Evolutionary conservation across 106 monocot genomes (phyloP).

Genomic region (Dioscorea alata): DNA sequence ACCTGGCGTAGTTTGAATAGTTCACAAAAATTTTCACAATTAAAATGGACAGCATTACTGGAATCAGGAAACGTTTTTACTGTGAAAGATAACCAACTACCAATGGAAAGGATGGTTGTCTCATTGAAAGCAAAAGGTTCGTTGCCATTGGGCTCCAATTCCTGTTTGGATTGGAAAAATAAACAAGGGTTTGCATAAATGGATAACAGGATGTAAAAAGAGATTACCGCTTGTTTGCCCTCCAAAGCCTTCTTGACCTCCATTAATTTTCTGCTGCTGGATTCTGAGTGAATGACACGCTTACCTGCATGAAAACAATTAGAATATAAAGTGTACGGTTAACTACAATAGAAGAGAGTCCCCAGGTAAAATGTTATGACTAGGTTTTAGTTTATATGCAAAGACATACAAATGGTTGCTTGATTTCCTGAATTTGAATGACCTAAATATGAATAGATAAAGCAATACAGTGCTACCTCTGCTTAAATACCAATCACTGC

Average conservation of each 20-base stretch:
- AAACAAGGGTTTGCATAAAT: no score
- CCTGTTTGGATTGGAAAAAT: constrained; percentile 20
- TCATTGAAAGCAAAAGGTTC: constrained; percentile 42
- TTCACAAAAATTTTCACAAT: not conserved
- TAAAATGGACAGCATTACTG: not conserved
- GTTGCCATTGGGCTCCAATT: constrained; percentile 13
- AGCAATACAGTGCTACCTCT: no score
- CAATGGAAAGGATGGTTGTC: constrained; percentile 21
- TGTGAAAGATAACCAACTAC: constrained; percentile 8
- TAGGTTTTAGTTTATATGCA: no score
- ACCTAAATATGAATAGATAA: no score
- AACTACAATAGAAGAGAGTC: no score
- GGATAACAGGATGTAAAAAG: not conserved
- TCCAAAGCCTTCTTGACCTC: constrained; percentile 63
- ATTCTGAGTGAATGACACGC: constrained; percentile 74
- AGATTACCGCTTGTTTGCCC: constrained; percentile 40
- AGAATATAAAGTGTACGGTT: no score
- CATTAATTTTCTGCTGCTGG: constrained; percentile 52
- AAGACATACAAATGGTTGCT: no score
- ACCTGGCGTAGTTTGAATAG: constrained; percentile 13
- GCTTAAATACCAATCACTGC: no score
- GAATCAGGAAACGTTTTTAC: not conserved
- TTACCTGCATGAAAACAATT: constrained; percentile 42
- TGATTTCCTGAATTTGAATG: no score
- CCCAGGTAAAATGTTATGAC: no score